Base-by-base conservation (phyloP, 108 stramenopile genomes). In the Conticribra guillardii region DNA sequence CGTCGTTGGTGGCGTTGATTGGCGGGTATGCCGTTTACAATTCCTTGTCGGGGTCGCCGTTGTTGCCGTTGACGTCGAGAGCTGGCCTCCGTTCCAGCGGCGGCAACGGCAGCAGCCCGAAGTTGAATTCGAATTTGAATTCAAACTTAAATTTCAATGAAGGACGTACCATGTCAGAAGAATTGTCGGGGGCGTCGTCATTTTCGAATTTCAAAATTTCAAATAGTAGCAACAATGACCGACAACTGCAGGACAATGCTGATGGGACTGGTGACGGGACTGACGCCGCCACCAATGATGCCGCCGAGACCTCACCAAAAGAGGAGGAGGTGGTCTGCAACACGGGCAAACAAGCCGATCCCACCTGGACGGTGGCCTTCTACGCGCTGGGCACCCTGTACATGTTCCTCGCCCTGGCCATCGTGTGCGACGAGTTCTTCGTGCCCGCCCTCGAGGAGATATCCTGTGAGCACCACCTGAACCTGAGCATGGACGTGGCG, bases 341-440 rank as follows among this genome's bases (percentile, higher is more conserved):
- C 17, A 33, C 17, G 0, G 24, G 23, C 50, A 32, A 53, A 2
- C 33, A 23, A 60, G 59, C 49, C 57, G 46, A 31, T 23, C 55
- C 70, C 50, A 0, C 60, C 50, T 83, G 82, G 82, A 16, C 59
- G 19, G 46, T 62, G 24, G 58, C 69, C 60, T 76, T 83, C 56
- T 83, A 81, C 68, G 60, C 72, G 17, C 18, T 86, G 19, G 86
- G 85, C 28, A 76, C 88, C 44, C 51, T 95, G 0, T 92, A 92
- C 87, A 88, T 89, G 88, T 92, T 95, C 77, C 57, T 90, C 18
- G 89, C 90, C 44, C 75, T 90, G 28, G 94, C 91, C 64, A 86
- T 95, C 66, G 86, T 89, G 17, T 88, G 87, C 29, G 94, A 95
- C 60, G 90, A 91, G 69, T 87, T 89, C 83, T 92, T 95, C 75